phyloP scores from a whole-genome alignment of 2,329 filamentous ascomycete genomes.

The Ophiostoma pallidulum region DNA sequence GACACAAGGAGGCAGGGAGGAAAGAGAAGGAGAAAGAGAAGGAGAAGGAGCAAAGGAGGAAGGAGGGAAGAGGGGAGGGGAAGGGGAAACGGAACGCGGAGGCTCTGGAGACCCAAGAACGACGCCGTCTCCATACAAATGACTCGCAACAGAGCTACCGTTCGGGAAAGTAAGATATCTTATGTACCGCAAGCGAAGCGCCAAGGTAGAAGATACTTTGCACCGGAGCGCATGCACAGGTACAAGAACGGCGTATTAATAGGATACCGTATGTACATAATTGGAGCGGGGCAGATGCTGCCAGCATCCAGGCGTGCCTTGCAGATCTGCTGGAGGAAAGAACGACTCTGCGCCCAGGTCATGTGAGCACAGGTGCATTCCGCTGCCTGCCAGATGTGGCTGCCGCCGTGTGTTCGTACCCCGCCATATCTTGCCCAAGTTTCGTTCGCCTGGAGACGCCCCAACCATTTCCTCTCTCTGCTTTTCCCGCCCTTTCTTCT shows the following conservation, averaged over 20 bases:
- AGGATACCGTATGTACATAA: slow-evolving; percentile 5
- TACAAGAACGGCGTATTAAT: too few relatives aligned
- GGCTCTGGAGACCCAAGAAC: too few relatives aligned
- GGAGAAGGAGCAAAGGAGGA: not conserved
- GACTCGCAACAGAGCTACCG: not conserved
- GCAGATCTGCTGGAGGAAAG: slow-evolving; percentile 6
- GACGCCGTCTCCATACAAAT: too few relatives aligned
- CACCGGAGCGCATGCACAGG: too few relatives aligned
- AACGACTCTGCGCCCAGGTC: not conserved
- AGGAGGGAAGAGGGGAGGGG: not conserved
- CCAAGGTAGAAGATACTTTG: slow-evolving; percentile 1
- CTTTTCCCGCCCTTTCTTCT: not conserved
- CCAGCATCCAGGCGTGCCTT: slow-evolving; percentile 7
- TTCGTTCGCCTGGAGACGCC: too few relatives aligned
- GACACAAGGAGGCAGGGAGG: too few relatives aligned
- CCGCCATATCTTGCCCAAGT: not conserved
- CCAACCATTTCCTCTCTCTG: not conserved
- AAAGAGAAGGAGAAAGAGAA: not conserved
- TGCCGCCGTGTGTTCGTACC: slow-evolving; percentile 10
- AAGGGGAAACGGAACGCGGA: too few relatives aligned
- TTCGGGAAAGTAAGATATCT: not conserved
- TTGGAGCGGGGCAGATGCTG: not conserved
- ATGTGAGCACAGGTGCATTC: not conserved
- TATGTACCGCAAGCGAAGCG: not conserved
- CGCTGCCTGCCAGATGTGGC: not conserved